Conservation (phyloP, 768 basidiomycete species). For the Serendipita sp. region DNA sequence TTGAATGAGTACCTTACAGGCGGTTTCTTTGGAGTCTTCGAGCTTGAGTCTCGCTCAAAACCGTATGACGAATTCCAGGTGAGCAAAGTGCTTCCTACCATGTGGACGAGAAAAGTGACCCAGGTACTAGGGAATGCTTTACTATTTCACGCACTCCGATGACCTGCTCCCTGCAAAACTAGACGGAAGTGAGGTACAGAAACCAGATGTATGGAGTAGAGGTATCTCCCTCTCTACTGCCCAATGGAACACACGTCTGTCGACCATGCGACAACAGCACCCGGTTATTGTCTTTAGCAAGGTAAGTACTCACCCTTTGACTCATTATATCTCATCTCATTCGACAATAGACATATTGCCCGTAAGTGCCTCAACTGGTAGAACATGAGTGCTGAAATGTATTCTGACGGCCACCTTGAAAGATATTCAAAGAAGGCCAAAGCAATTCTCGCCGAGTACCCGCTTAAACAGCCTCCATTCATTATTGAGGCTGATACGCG, state of each 20-base stretch:
- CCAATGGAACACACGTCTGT: background rate
- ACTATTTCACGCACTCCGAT: background rate
- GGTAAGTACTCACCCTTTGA: constrained; percentile 24
- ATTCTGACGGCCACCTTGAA: constrained; percentile 3
- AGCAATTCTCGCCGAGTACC: constrained; percentile 40
- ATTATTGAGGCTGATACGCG: constrained; percentile 64
- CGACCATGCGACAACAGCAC: constrained; percentile 28
- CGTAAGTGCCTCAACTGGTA: constrained; percentile 23
- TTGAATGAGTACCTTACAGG: background rate
- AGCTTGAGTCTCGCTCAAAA: background rate
- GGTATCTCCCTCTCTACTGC: background rate
- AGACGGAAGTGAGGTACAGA: background rate
- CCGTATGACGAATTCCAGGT: constrained; percentile 3
- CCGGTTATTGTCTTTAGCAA: constrained; percentile 75
- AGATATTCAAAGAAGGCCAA: constrained; percentile 50
- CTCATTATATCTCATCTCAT: constrained; percentile 7
- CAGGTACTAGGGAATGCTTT: background rate
- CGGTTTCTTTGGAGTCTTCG: background rate
- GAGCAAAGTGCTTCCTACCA: background rate
- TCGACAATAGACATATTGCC: constrained; percentile 50
- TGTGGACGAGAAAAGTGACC: background rate
- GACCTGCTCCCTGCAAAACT: background rate
- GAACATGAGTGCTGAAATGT: background rate
- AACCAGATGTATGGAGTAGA: background rate
- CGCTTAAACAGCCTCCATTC: constrained; percentile 45